Percentiles rank a stretch among this genome's conserved stretches.
Evolutionary conservation across 495 filamentous ascomycete genomes (phyloP).

Genomic region (Penicillium ucsense): DNA sequence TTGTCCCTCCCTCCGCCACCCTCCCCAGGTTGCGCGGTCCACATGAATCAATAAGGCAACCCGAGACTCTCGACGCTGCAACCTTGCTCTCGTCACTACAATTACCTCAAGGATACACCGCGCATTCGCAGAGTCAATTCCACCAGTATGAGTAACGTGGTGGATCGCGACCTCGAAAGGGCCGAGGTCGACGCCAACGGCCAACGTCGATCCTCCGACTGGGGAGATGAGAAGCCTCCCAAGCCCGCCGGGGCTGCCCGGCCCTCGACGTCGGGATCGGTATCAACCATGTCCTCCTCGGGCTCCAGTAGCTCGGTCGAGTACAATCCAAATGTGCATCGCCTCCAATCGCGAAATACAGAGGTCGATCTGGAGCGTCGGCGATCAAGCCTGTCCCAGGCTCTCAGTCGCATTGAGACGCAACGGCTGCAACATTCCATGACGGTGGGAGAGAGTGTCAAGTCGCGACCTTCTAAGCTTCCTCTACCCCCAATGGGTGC

Average conservation of each 20-base stretch:
- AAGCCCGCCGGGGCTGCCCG: constrained; percentile 6
- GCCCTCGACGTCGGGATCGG: constrained; percentile 14
- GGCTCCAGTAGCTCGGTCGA: constrained; percentile 23
- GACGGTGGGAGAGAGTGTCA: constrained; percentile 28
- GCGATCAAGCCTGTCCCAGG: constrained; percentile 35
- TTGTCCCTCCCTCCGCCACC: not conserved
- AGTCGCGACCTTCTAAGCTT: constrained; percentile 32
- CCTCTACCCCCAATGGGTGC: constrained; percentile 44
- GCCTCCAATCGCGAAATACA: constrained; percentile 40
- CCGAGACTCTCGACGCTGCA: too few species aligned
- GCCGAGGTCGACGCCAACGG: constrained; percentile 13
- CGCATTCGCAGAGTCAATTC: too few species aligned
- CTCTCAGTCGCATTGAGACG: constrained; percentile 60
- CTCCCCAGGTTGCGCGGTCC: not conserved
- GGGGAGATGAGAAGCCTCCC: constrained; percentile 9
- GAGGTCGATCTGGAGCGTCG: constrained; percentile 61
- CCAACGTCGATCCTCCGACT: not conserved
- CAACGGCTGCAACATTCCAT: constrained; percentile 29
- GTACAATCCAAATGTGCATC: constrained; percentile 19
- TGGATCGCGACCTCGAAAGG: constrained; percentile 4
- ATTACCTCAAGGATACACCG: too few species aligned
- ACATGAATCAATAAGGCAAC: not conserved
- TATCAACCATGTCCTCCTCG: constrained; percentile 11
- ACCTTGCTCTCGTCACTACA: not conserved
- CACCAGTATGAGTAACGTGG: constrained; percentile 7